Conservation (phyloP, 1,284 basidiomycete species). For the Irpex rosettiformis region DNA sequence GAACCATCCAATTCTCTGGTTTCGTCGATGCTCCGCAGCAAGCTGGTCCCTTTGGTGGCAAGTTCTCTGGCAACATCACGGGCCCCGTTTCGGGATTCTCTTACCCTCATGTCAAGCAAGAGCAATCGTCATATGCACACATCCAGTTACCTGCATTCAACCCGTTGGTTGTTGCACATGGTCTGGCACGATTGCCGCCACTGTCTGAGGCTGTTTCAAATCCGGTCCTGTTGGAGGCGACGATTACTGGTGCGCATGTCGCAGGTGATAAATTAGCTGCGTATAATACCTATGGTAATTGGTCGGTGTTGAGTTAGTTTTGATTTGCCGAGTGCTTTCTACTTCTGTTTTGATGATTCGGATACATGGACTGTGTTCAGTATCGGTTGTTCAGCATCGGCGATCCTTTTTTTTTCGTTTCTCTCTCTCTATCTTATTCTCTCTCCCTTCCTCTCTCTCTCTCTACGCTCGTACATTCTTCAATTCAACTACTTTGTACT, state of each 20-base stretch:
- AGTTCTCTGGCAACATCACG: conserved; percentile 2
- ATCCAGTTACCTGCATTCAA: conserved; percentile 5
- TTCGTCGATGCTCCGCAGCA: conserved; percentile 9
- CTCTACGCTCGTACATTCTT: conserved; percentile 5
- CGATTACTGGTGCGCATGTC: not conserved
- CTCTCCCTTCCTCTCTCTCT: conserved; percentile 11
- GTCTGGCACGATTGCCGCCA: conserved; percentile 3
- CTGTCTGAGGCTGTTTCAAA: conserved; percentile 11
- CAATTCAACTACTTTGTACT: conserved; percentile 15
- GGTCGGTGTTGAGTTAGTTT: conserved; percentile 10
- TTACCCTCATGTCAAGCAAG: not conserved
- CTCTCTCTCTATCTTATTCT: conserved; percentile 17
- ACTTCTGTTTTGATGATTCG: conserved; percentile 11
- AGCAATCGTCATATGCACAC: not conserved
- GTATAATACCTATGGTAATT: conserved; percentile 9
- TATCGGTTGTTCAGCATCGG: conserved; percentile 14
- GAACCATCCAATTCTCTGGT: conserved; percentile 29
- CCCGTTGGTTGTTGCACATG: conserved; percentile 1
- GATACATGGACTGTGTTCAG: conserved; percentile 12
- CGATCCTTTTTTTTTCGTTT: conserved; percentile 19
- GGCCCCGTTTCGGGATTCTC: not conserved
- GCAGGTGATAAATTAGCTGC: not conserved
- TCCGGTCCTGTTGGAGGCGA: conserved; percentile 10
- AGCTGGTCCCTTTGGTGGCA: not conserved
- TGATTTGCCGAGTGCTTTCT: conserved; percentile 10